Evolutionary conservation across 75 land plant genomes (phyloP).

Genomic region (Pinus tabuliformis): DNA sequence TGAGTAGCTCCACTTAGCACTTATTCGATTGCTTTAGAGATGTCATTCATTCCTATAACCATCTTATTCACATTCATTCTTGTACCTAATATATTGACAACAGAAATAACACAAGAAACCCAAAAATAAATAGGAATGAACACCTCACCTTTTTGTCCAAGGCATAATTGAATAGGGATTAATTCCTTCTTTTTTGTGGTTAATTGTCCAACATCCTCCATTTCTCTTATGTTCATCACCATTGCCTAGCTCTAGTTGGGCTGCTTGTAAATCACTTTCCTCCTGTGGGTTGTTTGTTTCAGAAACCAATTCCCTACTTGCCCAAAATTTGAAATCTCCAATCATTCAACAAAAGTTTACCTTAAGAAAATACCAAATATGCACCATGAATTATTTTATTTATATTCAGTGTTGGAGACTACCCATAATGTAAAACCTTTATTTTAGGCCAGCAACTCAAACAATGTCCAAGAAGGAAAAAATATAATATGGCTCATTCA

Average conservation of each 20-base stretch:
- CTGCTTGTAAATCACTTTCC: conserved; percentile 5
- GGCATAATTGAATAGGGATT: not conserved
- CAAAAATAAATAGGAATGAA: conserved; percentile 55
- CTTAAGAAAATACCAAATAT: no score
- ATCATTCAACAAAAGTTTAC: no score
- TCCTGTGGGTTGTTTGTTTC: no score
- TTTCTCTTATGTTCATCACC: conserved; percentile 1
- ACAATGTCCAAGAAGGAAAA: no score
- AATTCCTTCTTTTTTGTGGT: conserved; percentile 13
- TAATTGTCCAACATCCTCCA: conserved; percentile 6
- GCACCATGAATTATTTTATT: no score
- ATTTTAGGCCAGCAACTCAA: no score
- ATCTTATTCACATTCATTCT: not conserved
- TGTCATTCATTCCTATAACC: conserved; percentile 1
- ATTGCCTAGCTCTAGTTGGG: not conserved
- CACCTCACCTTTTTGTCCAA: conserved; percentile 14
- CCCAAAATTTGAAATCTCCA: no score
- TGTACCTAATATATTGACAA: conserved; percentile 22
- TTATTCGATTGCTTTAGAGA: conserved; percentile 17
- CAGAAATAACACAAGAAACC: conserved; percentile 50
- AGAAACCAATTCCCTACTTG: no score
- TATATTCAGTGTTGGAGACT: no score
- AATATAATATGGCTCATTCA: no score
- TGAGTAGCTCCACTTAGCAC: conserved; percentile 48
- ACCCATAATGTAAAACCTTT: no score